Base-by-base conservation (phyloP, 768 basidiomycete species). In the Agrocybe praecox region DNA sequence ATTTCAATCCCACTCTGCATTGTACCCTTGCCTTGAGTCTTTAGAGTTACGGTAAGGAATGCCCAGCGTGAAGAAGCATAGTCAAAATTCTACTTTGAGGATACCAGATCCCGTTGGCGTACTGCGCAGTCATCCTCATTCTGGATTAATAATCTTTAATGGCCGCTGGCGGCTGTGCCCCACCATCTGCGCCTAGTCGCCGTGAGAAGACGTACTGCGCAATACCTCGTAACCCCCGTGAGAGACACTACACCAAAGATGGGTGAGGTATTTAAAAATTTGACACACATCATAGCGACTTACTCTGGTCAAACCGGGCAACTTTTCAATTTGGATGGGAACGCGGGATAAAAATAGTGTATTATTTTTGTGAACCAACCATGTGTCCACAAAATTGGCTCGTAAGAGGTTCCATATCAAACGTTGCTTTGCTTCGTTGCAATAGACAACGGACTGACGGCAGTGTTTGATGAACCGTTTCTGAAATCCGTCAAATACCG, bases 401-500 rank as follows among this genome's bases (percentile, higher is more conserved):
- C n/a, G n/a, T n/a, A n/a, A 15, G 33, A 8, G 33, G 33, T 34
- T 34, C 33, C 33, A 34, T 34, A 34, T 34, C 33, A 34, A 34
- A 34, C 33, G 33, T 34, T 40, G 36, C 36, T n/a, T 4, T 40
- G 36, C 36, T 14, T 40, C n/a, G 12, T 40, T 40, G 36, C 36
- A 40, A 40, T 3, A 14, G 36, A 34, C 33, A 15, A 34, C 33
- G 15, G 33, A 15, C 33, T 34, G 33, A 34, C 33, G 33, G 33
- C 33, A 34, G 33, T 34, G 33, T 34, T 34, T 34, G 33, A 34
- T 34, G 33, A 34, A 34, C 15, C 15, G 33, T 34, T 8, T 7
- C 33, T 34, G 36, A 40, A 40, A 40, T 40, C 36, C 36, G 46
- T 48, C 46, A 48, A 48, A 48, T 48, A 48, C 22, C 46, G 46